phyloP scores from a whole-genome alignment of 108 stramenopile species.

The Fragilariopsis cylindrus region DNA sequence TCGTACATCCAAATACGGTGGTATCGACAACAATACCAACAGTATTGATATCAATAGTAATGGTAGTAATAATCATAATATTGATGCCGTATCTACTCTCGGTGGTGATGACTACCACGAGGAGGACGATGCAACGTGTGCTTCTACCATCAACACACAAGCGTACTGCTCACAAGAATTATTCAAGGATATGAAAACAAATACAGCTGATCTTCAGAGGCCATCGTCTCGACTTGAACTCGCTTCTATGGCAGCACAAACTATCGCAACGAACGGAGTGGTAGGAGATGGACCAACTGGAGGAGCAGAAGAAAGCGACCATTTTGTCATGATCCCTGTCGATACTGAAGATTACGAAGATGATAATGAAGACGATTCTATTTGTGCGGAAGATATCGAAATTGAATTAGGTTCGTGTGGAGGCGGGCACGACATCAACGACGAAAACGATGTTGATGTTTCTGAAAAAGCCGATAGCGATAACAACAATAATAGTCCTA shows the following conservation, averaged over 20 bases:
- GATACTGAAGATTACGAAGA: not conserved
- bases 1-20: too few relatives aligned
- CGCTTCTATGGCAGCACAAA: not conserved
- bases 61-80: not conserved
- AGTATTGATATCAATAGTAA: not conserved
- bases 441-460: not conserved
- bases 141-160: not conserved
- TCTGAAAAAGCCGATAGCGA: not conserved
- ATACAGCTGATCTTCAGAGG: not conserved
- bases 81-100: not conserved
- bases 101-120: not conserved
- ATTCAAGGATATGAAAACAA: too few relatives aligned
- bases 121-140: constrained; percentile 5
- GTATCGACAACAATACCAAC: too few relatives aligned
- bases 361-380: not conserved
- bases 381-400: not conserved
- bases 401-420: not conserved
- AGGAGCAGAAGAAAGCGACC: not conserved
- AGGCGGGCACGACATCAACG: too few relatives aligned
- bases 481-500: not conserved
- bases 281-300: not conserved
- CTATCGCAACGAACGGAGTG: not conserved
- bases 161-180: not conserved
- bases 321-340: not conserved
- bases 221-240: not conserved